Evolutionary conservation across 202 grass and related monocot species (phyloP).

Genomic region (Hordeum pubiflorum): DNA sequence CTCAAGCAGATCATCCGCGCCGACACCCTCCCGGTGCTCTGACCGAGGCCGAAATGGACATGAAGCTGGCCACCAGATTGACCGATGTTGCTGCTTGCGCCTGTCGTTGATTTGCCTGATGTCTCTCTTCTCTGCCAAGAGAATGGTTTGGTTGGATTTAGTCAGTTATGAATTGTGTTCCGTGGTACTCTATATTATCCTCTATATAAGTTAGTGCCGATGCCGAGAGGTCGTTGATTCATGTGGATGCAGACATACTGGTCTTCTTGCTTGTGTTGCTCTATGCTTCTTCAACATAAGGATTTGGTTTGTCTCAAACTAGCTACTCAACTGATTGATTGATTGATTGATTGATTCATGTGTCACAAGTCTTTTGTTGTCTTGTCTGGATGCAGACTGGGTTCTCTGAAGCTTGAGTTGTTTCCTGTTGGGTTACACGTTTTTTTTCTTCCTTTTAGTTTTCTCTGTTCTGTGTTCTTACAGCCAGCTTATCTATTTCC

Average conservation of each 20-base stretch:
- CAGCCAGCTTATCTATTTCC: not conserved
- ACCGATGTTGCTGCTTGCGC: not conserved
- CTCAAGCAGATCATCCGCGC: conserved; percentile 74
- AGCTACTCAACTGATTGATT: no score
- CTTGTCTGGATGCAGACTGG: not conserved
- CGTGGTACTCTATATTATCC: no score
- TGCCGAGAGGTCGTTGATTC: not conserved
- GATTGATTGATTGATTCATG: no score
- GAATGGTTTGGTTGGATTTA: no score
- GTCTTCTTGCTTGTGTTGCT: not conserved
- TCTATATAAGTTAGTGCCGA: not conserved
- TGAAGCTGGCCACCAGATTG: not conserved
- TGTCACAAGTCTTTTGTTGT: not conserved
- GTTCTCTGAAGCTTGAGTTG: not conserved
- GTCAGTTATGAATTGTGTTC: not conserved
- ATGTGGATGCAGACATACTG: not conserved
- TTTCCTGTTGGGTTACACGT: not conserved
- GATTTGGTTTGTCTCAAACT: not conserved
- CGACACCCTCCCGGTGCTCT: conserved; percentile 52
- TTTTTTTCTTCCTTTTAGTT: not conserved
- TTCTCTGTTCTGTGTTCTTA: not conserved
- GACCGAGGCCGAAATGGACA: not conserved
- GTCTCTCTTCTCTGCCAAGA: no score
- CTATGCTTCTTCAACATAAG: not conserved
- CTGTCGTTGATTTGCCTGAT: not conserved